Base-by-base conservation (phyloP, 1,139 yeast species). In the Blastobotrys serpentis region DNA sequence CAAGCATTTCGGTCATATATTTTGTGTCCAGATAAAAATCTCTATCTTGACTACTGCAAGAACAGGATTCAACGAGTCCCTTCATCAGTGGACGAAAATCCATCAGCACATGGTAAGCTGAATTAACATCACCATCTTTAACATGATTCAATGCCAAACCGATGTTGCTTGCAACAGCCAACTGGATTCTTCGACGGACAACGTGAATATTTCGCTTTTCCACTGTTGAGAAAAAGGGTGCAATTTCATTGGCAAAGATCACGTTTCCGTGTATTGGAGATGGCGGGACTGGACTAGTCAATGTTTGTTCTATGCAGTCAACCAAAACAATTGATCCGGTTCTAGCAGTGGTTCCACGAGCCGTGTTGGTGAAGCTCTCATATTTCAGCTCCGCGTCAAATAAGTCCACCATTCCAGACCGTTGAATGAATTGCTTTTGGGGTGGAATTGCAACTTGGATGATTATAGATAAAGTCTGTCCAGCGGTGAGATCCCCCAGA, bases 161-260 rank as follows among this genome's bases (percentile, higher is more conserved):
- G n/a, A 59, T 46, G 16, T 56, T 48, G 11, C 56, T 50, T 14
- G 57, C 60, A 10, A 57, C 57, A 1, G 56, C 51, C 18, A 61
- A 46, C 46, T 60, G 60, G 14, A 60, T 52, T 16, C 61, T 49
- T 11, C 64, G 55, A 26, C 51, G 50, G 4, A 54, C 58, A 5
- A 61, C 59, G 7, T 47, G 53, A 2, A 55, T 37, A 29, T 49
- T 52, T n/a, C 52, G 57, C 30, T 43, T 48, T 13, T 52, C 54
- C 11, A 49, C 48, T 4, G 59, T 50, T 18, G 55, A 45, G 34
- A 51, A 54, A 30, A 54, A 26, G 11, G 57, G 56, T 26, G 47
- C 45, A 18, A 22, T 41, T 25, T 37, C 51, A 14, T 25, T 41
- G 2, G 54, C 51, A 38, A 44, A 48, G 30, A 56, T 41, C 10